Percentiles rank a stretch among this genome's conserved stretches.
These are phyloP conservation scores for Myriangium duriaei DNA, from an alignment of 2,329 filamentous ascomycete genomes.

Conservation along the genomic window DNA sequence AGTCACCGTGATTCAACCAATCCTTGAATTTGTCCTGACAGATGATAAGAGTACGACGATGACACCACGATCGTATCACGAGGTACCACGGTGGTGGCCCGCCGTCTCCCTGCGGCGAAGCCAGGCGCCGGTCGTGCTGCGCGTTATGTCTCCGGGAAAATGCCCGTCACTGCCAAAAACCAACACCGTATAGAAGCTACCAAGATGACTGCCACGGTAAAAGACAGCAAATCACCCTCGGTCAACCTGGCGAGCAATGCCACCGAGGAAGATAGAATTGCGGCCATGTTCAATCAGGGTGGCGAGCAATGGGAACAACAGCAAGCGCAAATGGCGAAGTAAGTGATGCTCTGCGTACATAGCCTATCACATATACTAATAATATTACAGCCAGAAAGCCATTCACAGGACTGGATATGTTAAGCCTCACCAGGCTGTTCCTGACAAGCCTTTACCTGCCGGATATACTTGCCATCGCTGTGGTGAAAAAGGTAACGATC, in stretches of 20 bases:
- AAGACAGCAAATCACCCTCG: constrained; percentile 40
- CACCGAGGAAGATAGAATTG: constrained; percentile 89
- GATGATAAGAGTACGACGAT: constrained; percentile 72
- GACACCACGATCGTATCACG: constrained; percentile 95
- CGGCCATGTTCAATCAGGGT: constrained; percentile 81
- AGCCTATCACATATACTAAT: constrained; percentile 1
- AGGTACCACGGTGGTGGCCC: constrained; percentile 84
- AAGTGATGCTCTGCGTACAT: constrained; percentile 20
- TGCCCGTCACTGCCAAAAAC: constrained; percentile 79
- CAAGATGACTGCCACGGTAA: constrained; percentile 35
- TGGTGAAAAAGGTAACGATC: constrained; percentile 61
- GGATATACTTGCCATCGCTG: constrained; percentile 96
- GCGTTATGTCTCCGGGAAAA: constrained; percentile 91
- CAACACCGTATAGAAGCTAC: constrained; percentile 52
- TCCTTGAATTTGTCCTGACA: constrained; percentile 15
- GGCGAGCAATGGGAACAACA: constrained; percentile 87
- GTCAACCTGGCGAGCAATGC: constrained; percentile 62
- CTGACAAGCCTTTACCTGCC: constrained; percentile 82
- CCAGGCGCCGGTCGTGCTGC: constrained; percentile 82
- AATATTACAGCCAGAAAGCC: constrained; percentile 29
- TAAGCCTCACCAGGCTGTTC: constrained; percentile 66
- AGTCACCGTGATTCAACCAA: constrained; percentile 20
- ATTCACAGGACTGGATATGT: constrained; percentile 26
- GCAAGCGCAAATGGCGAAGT: constrained; percentile 85
- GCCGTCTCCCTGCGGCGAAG: constrained; percentile 70